Conservation (phyloP, 2,329 filamentous ascomycete species). For the Alternaria sp. region DNA sequence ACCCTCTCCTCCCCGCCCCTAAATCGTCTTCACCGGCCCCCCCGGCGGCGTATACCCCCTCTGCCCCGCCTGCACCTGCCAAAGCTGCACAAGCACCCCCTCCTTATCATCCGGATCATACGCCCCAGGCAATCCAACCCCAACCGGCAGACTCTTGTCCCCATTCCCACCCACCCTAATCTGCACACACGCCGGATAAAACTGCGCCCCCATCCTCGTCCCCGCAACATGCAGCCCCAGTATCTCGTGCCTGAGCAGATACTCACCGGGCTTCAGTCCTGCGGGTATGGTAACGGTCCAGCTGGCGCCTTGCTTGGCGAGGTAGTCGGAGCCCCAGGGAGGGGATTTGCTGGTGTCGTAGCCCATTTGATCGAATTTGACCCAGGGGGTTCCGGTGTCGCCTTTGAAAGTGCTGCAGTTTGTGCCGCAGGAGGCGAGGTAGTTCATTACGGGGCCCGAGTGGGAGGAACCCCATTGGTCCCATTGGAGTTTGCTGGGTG, state of each 20-base stretch:
- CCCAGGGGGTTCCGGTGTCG: constrained; percentile 42
- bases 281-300: constrained; percentile 43
- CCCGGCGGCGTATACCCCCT: constrained; percentile 25
- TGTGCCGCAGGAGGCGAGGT: constrained; percentile 45
- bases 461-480: constrained; percentile 43
- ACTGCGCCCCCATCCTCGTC: constrained; percentile 24
- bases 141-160: constrained; percentile 15
- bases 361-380: constrained; percentile 47
- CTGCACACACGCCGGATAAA: constrained; percentile 25
- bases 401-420: constrained; percentile 44
- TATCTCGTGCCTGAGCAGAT: constrained; percentile 29
- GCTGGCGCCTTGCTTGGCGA: constrained; percentile 43
- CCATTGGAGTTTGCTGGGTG: constrained; percentile 38
- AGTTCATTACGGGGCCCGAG: constrained; percentile 46
- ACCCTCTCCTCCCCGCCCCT: not conserved
- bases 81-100: constrained; percentile 24
- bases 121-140: constrained; percentile 27
- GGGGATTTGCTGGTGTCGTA: constrained; percentile 38
- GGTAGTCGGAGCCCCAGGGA: constrained; percentile 46
- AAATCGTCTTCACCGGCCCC: constrained; percentile 21
- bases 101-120: constrained; percentile 29
- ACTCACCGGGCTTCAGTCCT: constrained; percentile 35
- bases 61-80: constrained; percentile 19
- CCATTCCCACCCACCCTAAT: constrained; percentile 21
- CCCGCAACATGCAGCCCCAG: constrained; percentile 25